phyloP scores from a whole-genome alignment of 2,329 filamentous ascomycete genomes.

The Botrytis galanthina region DNA sequence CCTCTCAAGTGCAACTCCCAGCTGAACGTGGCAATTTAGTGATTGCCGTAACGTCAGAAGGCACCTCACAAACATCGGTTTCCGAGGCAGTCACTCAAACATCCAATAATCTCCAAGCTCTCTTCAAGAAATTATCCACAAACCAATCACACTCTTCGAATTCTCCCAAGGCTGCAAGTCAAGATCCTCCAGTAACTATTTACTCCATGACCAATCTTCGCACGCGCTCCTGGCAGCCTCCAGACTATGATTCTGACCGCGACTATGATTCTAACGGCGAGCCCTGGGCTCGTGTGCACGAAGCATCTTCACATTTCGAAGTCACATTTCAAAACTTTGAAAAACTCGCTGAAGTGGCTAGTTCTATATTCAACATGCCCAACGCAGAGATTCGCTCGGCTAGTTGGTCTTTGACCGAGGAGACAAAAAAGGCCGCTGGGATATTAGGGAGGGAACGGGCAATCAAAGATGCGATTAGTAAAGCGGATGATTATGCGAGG shows the following conservation, averaged over 20 bases:
- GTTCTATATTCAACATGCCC: constrained; percentile 4
- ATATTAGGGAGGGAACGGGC: not conserved
- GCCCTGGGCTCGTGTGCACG: not conserved
- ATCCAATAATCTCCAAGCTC: constrained; percentile 12
- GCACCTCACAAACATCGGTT: constrained; percentile 4
- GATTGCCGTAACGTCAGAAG: not conserved
- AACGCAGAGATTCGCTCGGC: not conserved
- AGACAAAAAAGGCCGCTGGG: not conserved
- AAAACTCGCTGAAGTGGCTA: not conserved
- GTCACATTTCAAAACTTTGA: not conserved
- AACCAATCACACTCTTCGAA: not conserved
- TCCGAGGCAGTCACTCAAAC: not conserved
- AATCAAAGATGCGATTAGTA: not conserved
- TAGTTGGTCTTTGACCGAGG: not conserved
- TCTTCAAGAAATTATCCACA: not conserved
- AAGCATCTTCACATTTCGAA: constrained; percentile 4
- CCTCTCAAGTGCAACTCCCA: not conserved
- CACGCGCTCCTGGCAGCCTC: not conserved
- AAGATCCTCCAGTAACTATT: not conserved
- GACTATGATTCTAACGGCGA: not conserved
- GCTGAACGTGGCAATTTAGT: constrained; percentile 2
- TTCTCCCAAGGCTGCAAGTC: no score
- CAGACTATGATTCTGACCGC: not conserved
- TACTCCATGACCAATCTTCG: not conserved
- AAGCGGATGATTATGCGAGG: not conserved